phyloP scores from a whole-genome alignment of 345 rosid genomes.

The Clarkia xantiana region DNA sequence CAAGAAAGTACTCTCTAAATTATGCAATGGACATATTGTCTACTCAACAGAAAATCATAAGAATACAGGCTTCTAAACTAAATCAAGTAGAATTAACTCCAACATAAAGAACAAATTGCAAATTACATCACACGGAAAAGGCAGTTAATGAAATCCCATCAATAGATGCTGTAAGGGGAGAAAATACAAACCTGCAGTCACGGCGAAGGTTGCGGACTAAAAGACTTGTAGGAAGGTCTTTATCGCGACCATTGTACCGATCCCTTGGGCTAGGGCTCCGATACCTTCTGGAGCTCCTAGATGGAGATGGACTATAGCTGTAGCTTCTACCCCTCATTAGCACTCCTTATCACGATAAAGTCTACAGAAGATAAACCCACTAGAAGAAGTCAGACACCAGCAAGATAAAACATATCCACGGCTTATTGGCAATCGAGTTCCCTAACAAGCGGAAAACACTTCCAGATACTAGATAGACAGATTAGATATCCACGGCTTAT shows the following conservation, averaged over 20 bases:
- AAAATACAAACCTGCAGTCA: conserved; percentile 47
- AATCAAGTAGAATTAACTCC: not conserved
- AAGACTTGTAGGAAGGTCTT: conserved; percentile 75
- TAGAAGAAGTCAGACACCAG: too few species aligned
- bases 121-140: not conserved
- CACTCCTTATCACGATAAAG: not conserved
- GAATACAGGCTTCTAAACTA: not conserved
- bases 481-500: too few species aligned
- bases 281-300: conserved; percentile 47
- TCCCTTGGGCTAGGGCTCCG: conserved; percentile 62
- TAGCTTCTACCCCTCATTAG: conserved; percentile 63
- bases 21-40: too few species aligned
- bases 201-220: conserved; percentile 74
- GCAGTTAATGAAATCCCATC: not conserved
- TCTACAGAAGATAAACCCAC: not conserved
- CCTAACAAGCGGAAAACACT: too few species aligned
- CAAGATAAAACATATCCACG: too few species aligned
- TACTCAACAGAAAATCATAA: too few species aligned
- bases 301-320: conserved; percentile 83
- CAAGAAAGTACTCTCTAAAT: too few species aligned
- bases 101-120: not conserved
- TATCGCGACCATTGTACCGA: conserved; percentile 31
- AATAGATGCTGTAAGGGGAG: not conserved
- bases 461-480: too few species aligned
- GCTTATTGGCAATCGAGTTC: too few species aligned